Evolutionary conservation across 257 asterid species (phyloP), one percentile per base, ranked within the genome.

Genomic region (Salvia miltiorrhiza): DNA sequence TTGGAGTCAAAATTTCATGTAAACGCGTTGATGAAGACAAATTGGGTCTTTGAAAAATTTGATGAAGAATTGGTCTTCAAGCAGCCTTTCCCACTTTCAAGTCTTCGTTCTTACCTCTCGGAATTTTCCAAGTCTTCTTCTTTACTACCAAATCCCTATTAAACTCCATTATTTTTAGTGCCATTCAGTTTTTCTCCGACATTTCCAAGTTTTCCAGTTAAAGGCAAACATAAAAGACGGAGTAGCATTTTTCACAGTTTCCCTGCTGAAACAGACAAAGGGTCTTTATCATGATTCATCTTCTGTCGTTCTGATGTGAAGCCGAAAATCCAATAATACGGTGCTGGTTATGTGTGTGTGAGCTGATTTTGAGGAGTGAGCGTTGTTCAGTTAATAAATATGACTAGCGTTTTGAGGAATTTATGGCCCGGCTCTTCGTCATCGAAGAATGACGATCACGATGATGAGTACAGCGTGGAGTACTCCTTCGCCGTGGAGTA

Each of bases 401-500:
- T 84, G 88, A 30, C 71, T n/a, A 58, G 81, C 70, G 78, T 84
- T 45, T 60, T 81, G 74, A 82, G 77, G 61, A 82, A 78, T 65
- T 26, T 75, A 30, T 82, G 82, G 43, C 77, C 82, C 1, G 63
- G 52, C 47, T 66, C 80, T 43, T 69, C 80, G 4, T 9, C 81
- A 13, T 13, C 74, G 5, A 67, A 60, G 30, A 41, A 48, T 5
- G 85, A 73, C 49, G 82, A 77, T 55, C 74, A 26, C 54, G 84
- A 78, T 14, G 83, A 77, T 39, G 86, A 82, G n/a, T 63, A 67
- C 56, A 78, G 77, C 56, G 75, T 78, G 73, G 91, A 93, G n/a
- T 94, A 89, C 79, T 91, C 99, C 2, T 84, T 91, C 54, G 99
- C 97, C 26, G 41, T 80, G 60, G 99, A 89, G 82, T 91, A 91